phyloP scores from a whole-genome alignment of 495 filamentous ascomycete species.

The Durotheca rogersii region DNA sequence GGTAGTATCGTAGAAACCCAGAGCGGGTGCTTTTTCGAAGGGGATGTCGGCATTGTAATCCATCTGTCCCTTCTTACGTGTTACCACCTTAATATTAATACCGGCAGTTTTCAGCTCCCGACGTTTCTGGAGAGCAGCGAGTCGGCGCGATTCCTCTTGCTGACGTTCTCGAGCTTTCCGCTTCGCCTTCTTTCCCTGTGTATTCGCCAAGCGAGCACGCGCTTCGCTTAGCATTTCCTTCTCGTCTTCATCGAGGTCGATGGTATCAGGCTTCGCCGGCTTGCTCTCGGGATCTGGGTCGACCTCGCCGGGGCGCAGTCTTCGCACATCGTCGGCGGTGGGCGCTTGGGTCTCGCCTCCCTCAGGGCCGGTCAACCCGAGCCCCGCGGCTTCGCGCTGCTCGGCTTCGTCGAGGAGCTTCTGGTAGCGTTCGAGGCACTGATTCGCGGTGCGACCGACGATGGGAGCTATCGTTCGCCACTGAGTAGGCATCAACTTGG shows the following conservation, averaged over 20 bases:
- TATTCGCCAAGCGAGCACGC: slow-evolving; percentile 92
- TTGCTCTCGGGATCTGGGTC: slow-evolving; percentile 97
- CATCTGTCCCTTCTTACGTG: slow-evolving; percentile 92
- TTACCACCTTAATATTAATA: slow-evolving; percentile 97
- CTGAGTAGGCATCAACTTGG: slow-evolving; percentile 98
- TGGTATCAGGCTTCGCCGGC: slow-evolving; percentile 93
- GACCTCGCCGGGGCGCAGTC: slow-evolving; percentile 85
- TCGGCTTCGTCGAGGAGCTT: slow-evolving; percentile 96
- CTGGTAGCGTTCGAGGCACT: slow-evolving; percentile 95
- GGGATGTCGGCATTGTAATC: slow-evolving; percentile 99
- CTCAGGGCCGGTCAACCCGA: slow-evolving; percentile 84
- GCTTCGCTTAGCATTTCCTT: slow-evolving; percentile 99
- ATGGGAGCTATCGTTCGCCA: slow-evolving; percentile 98
- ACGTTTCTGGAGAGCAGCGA: slow-evolving; percentile 91
- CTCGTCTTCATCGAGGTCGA: slow-evolving; percentile 97
- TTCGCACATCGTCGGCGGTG: slow-evolving; percentile 89
- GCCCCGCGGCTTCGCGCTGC: slow-evolving; percentile 73
- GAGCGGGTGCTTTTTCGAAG: slow-evolving; percentile 86
- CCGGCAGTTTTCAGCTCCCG: slow-evolving; percentile 95
- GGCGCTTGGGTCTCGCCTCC: slow-evolving; percentile 87
- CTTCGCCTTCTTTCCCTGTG: slow-evolving; percentile 98
- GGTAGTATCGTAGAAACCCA: slow-evolving; percentile 89
- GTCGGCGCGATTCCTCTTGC: slow-evolving; percentile 85
- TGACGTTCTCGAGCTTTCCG: slow-evolving; percentile 94
- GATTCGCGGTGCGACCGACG: slow-evolving; percentile 92